Evolutionary conservation across 768 basidiomycete genomes (phyloP).

Genomic region (Suillus occidentalis): DNA sequence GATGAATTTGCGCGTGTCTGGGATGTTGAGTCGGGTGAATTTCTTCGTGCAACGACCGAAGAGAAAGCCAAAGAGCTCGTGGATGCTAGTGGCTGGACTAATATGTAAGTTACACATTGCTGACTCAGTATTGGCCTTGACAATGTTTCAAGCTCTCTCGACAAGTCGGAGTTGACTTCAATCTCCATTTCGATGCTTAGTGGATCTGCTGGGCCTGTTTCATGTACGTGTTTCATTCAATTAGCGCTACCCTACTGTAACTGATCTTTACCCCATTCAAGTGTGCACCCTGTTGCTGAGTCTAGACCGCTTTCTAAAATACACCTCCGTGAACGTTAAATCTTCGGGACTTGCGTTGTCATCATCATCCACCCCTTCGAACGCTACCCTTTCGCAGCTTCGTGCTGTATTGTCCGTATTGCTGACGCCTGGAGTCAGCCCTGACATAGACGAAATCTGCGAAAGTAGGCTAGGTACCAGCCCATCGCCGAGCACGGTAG

Average conservation of each 20-base stretch:
- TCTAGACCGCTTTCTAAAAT: conserved; percentile 51
- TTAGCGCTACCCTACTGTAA: conserved; percentile 13
- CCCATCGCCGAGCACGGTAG: conserved; percentile 39
- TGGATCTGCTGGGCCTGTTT: conserved; percentile 16
- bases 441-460: conserved; percentile 71
- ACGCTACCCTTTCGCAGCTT: conserved; percentile 51
- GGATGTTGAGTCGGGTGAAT: conserved; percentile 81
- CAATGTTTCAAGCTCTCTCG: conserved; percentile 23
- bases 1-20: conserved; percentile 81
- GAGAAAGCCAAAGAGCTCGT: conserved; percentile 80
- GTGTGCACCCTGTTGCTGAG: conserved; percentile 51
- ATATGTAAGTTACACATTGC: conserved; percentile 48
- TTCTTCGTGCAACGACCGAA: conserved; percentile 76
- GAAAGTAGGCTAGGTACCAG: conserved; percentile 52
- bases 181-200: conserved; percentile 26
- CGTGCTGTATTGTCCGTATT: conserved; percentile 61
- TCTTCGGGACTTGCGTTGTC: conserved; percentile 47
- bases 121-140: background rate
- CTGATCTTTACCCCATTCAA: conserved; percentile 21
- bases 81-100: conserved; percentile 68
- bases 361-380: conserved; percentile 32
- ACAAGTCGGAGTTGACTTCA: conserved; percentile 24
- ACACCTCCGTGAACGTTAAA: conserved; percentile 50
- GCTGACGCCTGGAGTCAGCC: conserved; percentile 68
- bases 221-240: conserved; percentile 21